phyloP scores from a whole-genome alignment of 805 yeast species.

The Peterozyma toletana region DNA sequence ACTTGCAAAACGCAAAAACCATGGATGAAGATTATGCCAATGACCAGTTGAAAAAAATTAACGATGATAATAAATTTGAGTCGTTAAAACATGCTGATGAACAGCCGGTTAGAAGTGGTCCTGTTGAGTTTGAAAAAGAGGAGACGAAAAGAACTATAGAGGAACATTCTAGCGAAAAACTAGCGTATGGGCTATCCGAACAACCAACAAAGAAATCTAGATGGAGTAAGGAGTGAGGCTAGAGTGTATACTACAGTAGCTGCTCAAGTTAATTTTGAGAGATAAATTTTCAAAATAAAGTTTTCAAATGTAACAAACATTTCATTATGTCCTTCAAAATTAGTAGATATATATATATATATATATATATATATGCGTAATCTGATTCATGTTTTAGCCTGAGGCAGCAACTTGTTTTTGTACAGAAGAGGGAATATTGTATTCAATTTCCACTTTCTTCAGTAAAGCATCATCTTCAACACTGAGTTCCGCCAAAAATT shows the following conservation, averaged over 20 bases:
- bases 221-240: too few relatives aligned
- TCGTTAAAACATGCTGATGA: slow-evolving; percentile 4
- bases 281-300: too few relatives aligned
- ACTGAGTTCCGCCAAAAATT: slow-evolving; percentile 31
- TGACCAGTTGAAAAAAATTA: neutral
- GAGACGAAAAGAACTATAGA: slow-evolving; percentile 6
- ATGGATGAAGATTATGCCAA: neutral
- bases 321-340: too few relatives aligned
- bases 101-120: slow-evolving; percentile 23
- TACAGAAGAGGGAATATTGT: slow-evolving; percentile 11
- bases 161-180: slow-evolving; percentile 1
- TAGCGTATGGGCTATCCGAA: neutral
- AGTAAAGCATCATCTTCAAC: slow-evolving; percentile 34
- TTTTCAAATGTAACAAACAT: too few relatives aligned
- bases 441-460: slow-evolving; percentile 23
- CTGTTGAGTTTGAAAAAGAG: slow-evolving; percentile 39
- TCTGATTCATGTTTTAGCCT: too few relatives aligned
- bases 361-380: too few relatives aligned
- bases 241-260: too few relatives aligned
- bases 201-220: too few relatives aligned
- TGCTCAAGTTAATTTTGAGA: too few relatives aligned
- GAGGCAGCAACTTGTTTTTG: too few relatives aligned
- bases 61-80: neutral
- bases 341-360: too few relatives aligned
- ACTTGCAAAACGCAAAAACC: neutral